Evolutionary conservation across 2,329 filamentous ascomycete genomes (phyloP), one percentile per base, ranked within the genome.

Genomic region (Beauveria rudraprayagi): DNA sequence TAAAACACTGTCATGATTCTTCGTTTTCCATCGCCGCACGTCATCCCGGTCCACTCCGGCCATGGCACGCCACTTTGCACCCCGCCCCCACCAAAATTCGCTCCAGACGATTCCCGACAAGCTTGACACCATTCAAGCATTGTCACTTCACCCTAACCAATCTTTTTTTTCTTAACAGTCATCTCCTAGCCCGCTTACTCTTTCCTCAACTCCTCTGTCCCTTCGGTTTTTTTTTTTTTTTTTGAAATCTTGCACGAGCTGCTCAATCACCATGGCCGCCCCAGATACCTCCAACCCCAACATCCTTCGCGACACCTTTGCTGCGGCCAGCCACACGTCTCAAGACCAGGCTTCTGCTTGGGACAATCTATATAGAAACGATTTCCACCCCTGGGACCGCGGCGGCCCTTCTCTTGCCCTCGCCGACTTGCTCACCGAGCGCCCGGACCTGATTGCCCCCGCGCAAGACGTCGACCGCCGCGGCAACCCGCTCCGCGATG

Each of bases 381-480:
- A 70, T 41, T 73, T 67, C 66, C 77, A 77, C 7, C 82, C 80
- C n/a, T 85, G 82, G 82, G 83, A 85, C 70, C 79, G 80, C 62
- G 78, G 78, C 19, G 76, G 75, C 19, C 80, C 81, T 5, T 83
- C 77, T 47, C 70, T 78, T 60, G 82, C 83, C 53, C 77, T 85
- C n/a, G 69, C 75, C 50, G 83, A 86, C 66, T 66, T 83, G 16
- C 73, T 85, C 34, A 64, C 70, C 53, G 73, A 79, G 63, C 74
- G 77, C 1, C 66, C 72, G 14, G 77, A 80, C 61, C 73, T 83
- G 56, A 73, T 83, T 34, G 72, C 74, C 1, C 67, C 66, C 51
- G 60, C 72, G 30, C 67, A 76, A 72, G 61, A 71, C 48, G 66
- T 69, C 61, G 67, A 75, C 61, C 63, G 67, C 59, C 66, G 70